A percentile compares a stretch with the other conserved stretches of the same genome.
These are phyloP conservation scores for Dactylellina haptotyla DNA, from an alignment of 2,329 filamentous ascomycete genomes.

Conservation along the genomic window DNA sequence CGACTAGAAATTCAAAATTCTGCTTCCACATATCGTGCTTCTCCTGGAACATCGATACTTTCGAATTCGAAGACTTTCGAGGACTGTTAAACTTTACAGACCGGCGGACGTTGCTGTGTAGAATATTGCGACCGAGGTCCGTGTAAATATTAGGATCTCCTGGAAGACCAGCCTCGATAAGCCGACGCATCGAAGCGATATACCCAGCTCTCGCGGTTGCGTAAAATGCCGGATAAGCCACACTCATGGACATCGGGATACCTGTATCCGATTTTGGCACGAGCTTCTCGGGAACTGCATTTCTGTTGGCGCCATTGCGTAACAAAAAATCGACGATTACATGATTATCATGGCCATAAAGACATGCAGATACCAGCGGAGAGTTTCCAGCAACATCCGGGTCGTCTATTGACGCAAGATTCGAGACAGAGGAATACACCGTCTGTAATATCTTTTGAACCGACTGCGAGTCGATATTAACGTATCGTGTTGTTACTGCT, in stretches of 20 bases:
- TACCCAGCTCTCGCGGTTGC: slow-evolving; percentile 41
- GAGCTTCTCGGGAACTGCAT: slow-evolving; percentile 15
- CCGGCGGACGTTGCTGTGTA: slow-evolving; percentile 44
- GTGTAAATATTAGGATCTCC: slow-evolving; percentile 41
- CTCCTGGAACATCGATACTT: slow-evolving; percentile 41
- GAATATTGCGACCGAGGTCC: slow-evolving; percentile 32
- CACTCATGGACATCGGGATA: slow-evolving; percentile 4
- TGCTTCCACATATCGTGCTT: slow-evolving; percentile 40
- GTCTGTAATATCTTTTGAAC: slow-evolving; percentile 22
- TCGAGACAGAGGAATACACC: slow-evolving; percentile 40
- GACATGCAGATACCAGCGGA: slow-evolving; percentile 42
- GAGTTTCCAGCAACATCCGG: slow-evolving; percentile 37
- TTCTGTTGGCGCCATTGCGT: slow-evolving; percentile 14
- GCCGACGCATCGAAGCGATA: slow-evolving; percentile 48
- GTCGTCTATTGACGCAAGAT: slow-evolving; percentile 41
- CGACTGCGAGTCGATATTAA: slow-evolving; percentile 23
- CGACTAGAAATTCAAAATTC: slow-evolving; percentile 38
- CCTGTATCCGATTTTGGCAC: neutral
- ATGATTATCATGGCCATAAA: slow-evolving; percentile 42
- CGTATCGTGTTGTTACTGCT: slow-evolving; percentile 39
- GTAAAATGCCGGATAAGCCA: slow-evolving; percentile 35
- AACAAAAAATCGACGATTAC: slow-evolving; percentile 36
- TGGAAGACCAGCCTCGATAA: slow-evolving; percentile 27
- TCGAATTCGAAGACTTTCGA: slow-evolving; percentile 42
- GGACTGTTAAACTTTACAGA: slow-evolving; percentile 47